Percentiles rank a stretch among this genome's conserved stretches.
Conservation (phyloP, 345 rosid species). For the Rhodamnia argentea region DNA sequence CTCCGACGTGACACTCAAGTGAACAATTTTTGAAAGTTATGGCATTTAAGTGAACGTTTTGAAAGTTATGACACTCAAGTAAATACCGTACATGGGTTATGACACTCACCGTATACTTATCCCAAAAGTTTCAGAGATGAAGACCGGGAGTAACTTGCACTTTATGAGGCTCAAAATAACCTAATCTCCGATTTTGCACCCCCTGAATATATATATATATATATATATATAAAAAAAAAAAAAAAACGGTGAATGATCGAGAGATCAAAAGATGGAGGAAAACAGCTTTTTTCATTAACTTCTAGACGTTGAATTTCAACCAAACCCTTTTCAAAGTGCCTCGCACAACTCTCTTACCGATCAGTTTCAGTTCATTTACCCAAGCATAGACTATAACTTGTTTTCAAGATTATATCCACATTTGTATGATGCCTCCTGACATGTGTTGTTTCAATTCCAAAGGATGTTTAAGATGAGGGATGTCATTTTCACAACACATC, state of each 20-base stretch:
- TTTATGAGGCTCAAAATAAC: neutral
- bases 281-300: neutral
- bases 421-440: neutral
- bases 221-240: no score
- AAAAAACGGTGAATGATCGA: no score
- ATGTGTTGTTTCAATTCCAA: neutral
- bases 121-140: no score
- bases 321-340: neutral
- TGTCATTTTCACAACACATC: neutral
- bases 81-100: no score
- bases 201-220: no score
- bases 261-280: no score
- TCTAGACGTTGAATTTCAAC: neutral
- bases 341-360: neutral
- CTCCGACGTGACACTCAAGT: no score
- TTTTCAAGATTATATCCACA: neutral
- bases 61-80: no score
- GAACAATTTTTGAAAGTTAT: no score
- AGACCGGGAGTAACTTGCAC: neutral
- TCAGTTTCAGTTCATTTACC: neutral
- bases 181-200: neutral
- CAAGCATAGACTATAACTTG: neutral
- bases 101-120: no score
- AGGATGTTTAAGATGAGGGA: neutral
- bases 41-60: no score